Evolutionary conservation across 768 basidiomycete genomes (phyloP).

Genomic region (Terana coerulea): DNA sequence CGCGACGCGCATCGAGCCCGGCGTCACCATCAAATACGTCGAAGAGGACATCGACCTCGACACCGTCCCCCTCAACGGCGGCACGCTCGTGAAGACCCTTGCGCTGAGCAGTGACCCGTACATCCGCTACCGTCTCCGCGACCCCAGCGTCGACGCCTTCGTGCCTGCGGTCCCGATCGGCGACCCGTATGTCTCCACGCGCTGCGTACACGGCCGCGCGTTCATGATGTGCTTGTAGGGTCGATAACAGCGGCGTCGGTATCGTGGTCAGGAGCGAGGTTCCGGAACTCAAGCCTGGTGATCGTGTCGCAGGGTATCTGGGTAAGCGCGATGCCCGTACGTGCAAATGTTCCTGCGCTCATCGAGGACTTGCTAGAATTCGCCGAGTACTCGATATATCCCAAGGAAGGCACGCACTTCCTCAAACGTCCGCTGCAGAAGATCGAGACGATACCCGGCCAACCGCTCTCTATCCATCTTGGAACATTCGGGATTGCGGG

Average conservation of each 20-base stretch:
- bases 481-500: conserved; percentile 13
- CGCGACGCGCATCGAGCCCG: not conserved
- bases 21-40: conserved; percentile 4
- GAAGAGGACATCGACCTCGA: conserved; percentile 16
- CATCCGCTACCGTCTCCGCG: conserved; percentile 15
- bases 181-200: not conserved
- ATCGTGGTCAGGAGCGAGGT: conserved; percentile 10
- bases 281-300: conserved; percentile 6
- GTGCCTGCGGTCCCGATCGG: not conserved
- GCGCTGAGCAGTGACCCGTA: conserved; percentile 18
- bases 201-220: not conserved
- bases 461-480: conserved; percentile 1
- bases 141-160: conserved; percentile 1
- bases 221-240: not conserved
- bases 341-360: not conserved
- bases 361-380: conserved; percentile 2
- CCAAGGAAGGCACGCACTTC: not conserved
- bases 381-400: conserved; percentile 6
- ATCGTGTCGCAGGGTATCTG: conserved; percentile 5
- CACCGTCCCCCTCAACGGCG: conserved; percentile 18
- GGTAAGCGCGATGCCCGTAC: not conserved
- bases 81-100: conserved; percentile 19
- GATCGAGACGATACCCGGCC: not conserved
- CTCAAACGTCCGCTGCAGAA: conserved; percentile 1
- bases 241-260: conserved; percentile 12